Evolutionary conservation across 1,139 yeast genomes (phyloP).

Genomic region (Kurtzmaniella quercitrusa): DNA sequence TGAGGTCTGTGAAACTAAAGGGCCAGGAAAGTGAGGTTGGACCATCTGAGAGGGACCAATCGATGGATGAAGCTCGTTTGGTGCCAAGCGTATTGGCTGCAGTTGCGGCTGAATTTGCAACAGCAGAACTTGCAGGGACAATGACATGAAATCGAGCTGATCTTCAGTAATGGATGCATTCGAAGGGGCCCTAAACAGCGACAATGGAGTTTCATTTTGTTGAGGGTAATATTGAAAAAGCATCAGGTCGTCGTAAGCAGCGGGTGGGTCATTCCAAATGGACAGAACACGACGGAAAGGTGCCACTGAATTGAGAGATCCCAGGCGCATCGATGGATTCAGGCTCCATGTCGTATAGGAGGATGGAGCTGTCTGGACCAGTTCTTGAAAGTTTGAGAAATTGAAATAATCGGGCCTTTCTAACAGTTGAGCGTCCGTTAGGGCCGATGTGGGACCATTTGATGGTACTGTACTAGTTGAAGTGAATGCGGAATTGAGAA

Average conservation of each 20-base stretch:
- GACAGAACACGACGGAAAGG: slow-evolving; percentile 3
- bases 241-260: background rate
- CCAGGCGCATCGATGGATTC: background rate
- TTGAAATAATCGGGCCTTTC: background rate
- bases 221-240: background rate
- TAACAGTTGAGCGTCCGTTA: background rate
- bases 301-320: background rate
- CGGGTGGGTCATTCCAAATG: slow-evolving; percentile 11
- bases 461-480: background rate
- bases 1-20: background rate
- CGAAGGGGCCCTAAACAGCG: slow-evolving; percentile 8
- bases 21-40: background rate
- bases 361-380: background rate
- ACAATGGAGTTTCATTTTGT: slow-evolving; percentile 6
- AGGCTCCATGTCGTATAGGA: background rate
- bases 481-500: no score
- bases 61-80: background rate
- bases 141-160: slow-evolving; percentile 3
- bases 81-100: background rate
- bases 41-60: background rate
- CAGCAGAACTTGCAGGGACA: background rate
- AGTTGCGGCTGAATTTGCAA: background rate
- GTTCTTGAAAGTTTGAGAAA: background rate
- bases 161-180: background rate
- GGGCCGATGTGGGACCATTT: background rate